Base-by-base conservation (phyloP, 345 rosid genomes). In the Eucalyptus coolabah region DNA sequence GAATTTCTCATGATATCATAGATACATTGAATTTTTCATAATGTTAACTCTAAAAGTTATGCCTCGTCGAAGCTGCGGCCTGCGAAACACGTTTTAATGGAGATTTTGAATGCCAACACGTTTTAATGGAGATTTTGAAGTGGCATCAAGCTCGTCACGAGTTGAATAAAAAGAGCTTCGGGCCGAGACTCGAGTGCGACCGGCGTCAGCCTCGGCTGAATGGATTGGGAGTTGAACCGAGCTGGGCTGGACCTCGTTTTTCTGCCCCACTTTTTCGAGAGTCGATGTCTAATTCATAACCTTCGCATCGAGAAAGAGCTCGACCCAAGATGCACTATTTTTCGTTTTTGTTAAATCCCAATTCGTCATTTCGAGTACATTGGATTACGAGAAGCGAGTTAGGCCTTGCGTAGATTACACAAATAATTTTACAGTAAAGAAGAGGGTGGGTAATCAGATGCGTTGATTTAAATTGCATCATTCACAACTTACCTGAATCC, bases 401-500 rank as follows among this genome's bases (percentile, higher is more conserved):
- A 23, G 13, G 59, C 24, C 24, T 53, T 56, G 28, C 28, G 28
- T 9, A 56, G 28, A 56, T 56, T 10, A 56, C 6, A 24, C 63
- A 10, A 53, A 53, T 24, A 2, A 1, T 10, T 56, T 56, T 23
- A 4, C 12, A 4, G 30, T 56, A 24, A 56, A 56, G 30, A 56
- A 4, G 63, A 5, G 30, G 30, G 28, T 56, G 28, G 30, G 0
- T 56, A 56, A 56, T 56, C 6, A 2, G 6, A 56, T 10, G 30
- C 4, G 24, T 56, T 56, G 30, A 10, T 24, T 56, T 56, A 56
- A 56, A 9, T 23, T 24, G 6, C 4, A 4, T 56, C 30, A 24
- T 24, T 17, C 60, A 30, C 19, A 15, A 15, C 18, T 63, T 13
- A 30, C 0, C 0, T 7, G n/a, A 0, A 63, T 0, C 45, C 26